Base-by-base conservation (phyloP, 108 stramenopile genomes). In the Cyclotella sp. region DNA sequence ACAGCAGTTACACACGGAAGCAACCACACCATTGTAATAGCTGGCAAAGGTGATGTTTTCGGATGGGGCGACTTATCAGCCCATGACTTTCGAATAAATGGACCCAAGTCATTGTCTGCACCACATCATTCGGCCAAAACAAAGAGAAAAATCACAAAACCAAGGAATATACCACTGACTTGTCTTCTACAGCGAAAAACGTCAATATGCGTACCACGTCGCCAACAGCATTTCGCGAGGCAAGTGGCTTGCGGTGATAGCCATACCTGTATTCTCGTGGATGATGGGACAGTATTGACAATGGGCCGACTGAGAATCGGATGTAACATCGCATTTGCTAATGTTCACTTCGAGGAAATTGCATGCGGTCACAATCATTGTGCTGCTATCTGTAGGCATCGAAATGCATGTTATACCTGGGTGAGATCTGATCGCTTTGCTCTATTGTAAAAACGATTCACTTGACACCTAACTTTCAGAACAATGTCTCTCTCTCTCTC, bases 301-400 rank as follows among this genome's bases (percentile, higher is more conserved):
- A 24, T 66, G 64, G 68, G 76, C 22, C 67, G 69, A 41, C 59
- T 77, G 14, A 59, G 76, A 24, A 51, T 77, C 51, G 39, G 53
- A 22, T 22, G 13, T 18, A 34, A 43, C 2, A 24, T 52, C 9
- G 27, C 46, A 29, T 44, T 62, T 12, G 51, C 47, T 18, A 69
- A 59, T 49, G 29, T 77, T 47, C 34, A 41, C 12, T 77, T 77
- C 30, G 59, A 52, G 29, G 68, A 69, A 41, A 66, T 77, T n/a
- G 7, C 68, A 4, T 77, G 76, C 40, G 76, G 76, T 18, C 54
- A 68, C 34, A 77, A 77, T 62, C 67, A 77, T 41, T 69, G 59
- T 41, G 76, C 68, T 22, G 76, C 68, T 34, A 77, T 77, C 12
- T 68, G 46, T 1, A 18, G 11, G 14, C 9, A 26, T 0, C 59